Conservation (phyloP, 495 filamentous ascomycete species). For the Pyronema omphalodes region DNA sequence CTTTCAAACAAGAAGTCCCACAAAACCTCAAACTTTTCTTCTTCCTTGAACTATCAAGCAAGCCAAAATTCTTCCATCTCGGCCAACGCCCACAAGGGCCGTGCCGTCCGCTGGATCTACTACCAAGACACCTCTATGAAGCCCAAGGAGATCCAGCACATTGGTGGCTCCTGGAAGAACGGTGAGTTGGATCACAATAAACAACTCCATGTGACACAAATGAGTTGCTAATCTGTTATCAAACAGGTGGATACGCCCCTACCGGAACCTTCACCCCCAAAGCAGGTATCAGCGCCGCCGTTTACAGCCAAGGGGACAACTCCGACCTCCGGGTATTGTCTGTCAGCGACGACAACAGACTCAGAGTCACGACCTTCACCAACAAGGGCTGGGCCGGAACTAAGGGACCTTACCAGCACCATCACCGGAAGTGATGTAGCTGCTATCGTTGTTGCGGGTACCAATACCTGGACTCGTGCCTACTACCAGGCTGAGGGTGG, state of each 20-base stretch:
- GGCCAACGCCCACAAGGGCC: background rate
- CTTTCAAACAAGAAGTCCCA: too few relatives aligned
- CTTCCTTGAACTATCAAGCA: too few relatives aligned
- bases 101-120: background rate
- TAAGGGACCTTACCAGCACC: too few relatives aligned
- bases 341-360: conserved; percentile 2
- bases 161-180: background rate
- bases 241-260: conserved; percentile 4
- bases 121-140: conserved; percentile 2
- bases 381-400: too few relatives aligned
- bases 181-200: background rate
- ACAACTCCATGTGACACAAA: background rate
- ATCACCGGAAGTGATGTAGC: too few relatives aligned
- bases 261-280: background rate
- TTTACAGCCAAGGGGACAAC: conserved; percentile 1
- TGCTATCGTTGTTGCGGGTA: too few relatives aligned
- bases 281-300: background rate
- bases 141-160: background rate
- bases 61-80: conserved; percentile 5
- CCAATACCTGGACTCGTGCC: too few relatives aligned
- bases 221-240: background rate
- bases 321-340: conserved; percentile 1
- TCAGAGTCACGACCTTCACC: conserved; percentile 1
- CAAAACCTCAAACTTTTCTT: too few relatives aligned
- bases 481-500: too few relatives aligned